These are phyloP conservation scores for Penicillium odoratum DNA, from an alignment of 495 filamentous ascomycete genomes.

Conservation along the genomic window DNA sequence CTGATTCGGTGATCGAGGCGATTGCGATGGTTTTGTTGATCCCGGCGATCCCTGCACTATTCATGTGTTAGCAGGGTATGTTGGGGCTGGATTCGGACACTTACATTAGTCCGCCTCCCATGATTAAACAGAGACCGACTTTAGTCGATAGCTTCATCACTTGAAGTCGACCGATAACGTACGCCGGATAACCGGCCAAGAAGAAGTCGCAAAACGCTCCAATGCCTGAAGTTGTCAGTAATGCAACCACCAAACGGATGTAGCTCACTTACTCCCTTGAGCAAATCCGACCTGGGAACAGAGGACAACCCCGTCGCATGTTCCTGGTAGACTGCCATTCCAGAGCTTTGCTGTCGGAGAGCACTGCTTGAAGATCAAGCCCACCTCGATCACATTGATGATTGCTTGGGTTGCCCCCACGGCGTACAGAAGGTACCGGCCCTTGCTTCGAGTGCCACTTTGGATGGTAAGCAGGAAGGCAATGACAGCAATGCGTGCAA, in stretches of 20 bases:
- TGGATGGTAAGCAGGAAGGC: slow-evolving; percentile 34
- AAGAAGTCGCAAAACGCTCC: slow-evolving; percentile 34
- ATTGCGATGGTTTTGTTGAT: slow-evolving; percentile 31
- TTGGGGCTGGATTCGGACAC: neutral
- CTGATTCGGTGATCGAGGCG: slow-evolving; percentile 18
- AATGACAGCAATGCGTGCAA: slow-evolving; percentile 32
- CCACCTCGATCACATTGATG: slow-evolving; percentile 24
- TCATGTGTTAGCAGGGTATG: neutral
- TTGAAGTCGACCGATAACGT: slow-evolving; percentile 34
- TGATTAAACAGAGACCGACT: slow-evolving; percentile 34
- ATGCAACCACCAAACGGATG: neutral
- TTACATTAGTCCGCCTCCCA: slow-evolving; percentile 41
- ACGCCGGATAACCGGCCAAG: slow-evolving; percentile 32
- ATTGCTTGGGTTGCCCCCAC: slow-evolving; percentile 25
- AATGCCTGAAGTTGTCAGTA: slow-evolving; percentile 15
- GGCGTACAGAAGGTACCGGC: slow-evolving; percentile 25
- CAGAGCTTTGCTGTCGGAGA: slow-evolving; percentile 25
- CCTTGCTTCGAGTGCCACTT: slow-evolving; percentile 19
- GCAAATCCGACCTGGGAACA: slow-evolving; percentile 26
- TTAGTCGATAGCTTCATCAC: slow-evolving; percentile 32
- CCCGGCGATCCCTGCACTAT: slow-evolving; percentile 27
- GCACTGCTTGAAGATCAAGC: slow-evolving; percentile 30
- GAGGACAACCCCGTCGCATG: slow-evolving; percentile 21
- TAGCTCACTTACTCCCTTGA: slow-evolving; percentile 24
- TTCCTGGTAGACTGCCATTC: slow-evolving; percentile 24